phyloP scores from a whole-genome alignment of 2,329 filamentous ascomycete species.

The Botryotinia convoluta region DNA sequence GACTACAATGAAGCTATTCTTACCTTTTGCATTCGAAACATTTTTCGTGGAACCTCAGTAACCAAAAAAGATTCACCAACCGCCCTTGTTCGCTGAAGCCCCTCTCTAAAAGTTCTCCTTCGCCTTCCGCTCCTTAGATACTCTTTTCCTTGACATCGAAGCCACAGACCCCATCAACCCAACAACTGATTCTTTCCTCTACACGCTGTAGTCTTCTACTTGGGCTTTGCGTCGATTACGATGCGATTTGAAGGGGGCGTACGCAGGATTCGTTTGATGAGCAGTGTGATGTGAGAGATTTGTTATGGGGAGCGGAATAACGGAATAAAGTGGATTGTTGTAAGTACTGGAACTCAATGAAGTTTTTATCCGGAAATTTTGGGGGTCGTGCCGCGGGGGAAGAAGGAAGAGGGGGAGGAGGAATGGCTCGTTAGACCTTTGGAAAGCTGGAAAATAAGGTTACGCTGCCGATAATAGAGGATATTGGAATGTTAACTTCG shows the following conservation, averaged over 20 bases:
- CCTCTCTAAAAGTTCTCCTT: constrained; percentile 34
- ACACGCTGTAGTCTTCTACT: constrained; percentile 52
- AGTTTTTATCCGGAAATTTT: constrained; percentile 59
- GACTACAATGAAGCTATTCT: too few species aligned
- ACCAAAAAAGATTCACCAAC: constrained; percentile 35
- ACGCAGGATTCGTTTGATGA: constrained; percentile 49
- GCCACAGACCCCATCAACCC: constrained; percentile 40
- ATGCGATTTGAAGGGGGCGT: constrained; percentile 56
- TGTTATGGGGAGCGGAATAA: constrained; percentile 38
- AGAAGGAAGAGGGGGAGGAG: constrained; percentile 42
- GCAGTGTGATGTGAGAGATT: too few species aligned
- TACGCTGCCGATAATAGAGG: constrained; percentile 59
- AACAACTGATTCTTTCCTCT: constrained; percentile 27
- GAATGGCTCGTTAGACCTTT: constrained; percentile 53
- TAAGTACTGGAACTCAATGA: constrained; percentile 66
- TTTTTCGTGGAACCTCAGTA: too few species aligned
- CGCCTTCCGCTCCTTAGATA: constrained; percentile 25
- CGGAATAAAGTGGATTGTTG: constrained; percentile 57
- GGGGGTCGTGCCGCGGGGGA: constrained; percentile 59
- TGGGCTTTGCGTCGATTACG: constrained; percentile 52
- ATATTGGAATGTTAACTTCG: constrained; percentile 57
- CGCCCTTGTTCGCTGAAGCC: constrained; percentile 49
- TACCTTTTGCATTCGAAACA: too few species aligned
- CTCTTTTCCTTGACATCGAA: constrained; percentile 37
- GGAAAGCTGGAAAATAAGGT: constrained; percentile 61